Conservation (phyloP, 164 flowering plant genomes). For the Platanus orientalis region DNA sequence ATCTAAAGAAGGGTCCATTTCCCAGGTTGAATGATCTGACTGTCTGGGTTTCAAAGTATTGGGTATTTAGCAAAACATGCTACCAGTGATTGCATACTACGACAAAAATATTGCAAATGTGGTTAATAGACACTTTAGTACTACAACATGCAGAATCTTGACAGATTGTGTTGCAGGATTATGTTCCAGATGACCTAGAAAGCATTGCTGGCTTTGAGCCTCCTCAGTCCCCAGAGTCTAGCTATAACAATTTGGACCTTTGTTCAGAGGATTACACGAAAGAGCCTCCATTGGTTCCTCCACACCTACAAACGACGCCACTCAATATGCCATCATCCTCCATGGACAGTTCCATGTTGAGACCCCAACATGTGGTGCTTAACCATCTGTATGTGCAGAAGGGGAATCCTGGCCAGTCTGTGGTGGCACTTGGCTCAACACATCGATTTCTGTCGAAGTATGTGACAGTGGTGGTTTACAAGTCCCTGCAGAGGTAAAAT, state of each 20-base stretch:
- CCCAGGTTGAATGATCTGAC: too few species aligned
- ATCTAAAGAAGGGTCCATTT: too few species aligned
- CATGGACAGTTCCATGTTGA: conserved; percentile 38
- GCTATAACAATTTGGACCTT: conserved; percentile 62
- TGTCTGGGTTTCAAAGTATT: too few species aligned
- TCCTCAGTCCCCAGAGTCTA: conserved; percentile 87
- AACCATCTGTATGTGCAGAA: conserved; percentile 94
- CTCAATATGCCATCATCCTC: conserved; percentile 57
- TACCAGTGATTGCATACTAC: too few species aligned
- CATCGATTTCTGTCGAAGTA: conserved; percentile 72
- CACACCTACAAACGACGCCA: conserved; percentile 71
- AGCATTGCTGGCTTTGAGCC: conserved; percentile 92
- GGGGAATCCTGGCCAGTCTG: conserved; percentile 63
- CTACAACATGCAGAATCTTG: not conserved
- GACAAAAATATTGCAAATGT: too few species aligned
- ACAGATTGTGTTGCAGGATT: conserved; percentile 52
- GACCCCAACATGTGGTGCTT: conserved; percentile 84
- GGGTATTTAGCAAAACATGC: too few species aligned
- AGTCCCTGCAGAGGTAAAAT: conserved; percentile 78
- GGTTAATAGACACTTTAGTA: too few species aligned
- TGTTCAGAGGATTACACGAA: conserved; percentile 75
- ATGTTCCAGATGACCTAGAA: conserved; percentile 75
- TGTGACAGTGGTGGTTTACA: conserved; percentile 90
- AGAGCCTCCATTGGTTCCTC: conserved; percentile 88
- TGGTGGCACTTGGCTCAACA: conserved; percentile 88